Percentiles rank a stretch among this genome's conserved stretches.
Evolutionary conservation across 495 filamentous ascomycete species (phyloP).

Genomic region (Xanthoparmelia taractica): DNA sequence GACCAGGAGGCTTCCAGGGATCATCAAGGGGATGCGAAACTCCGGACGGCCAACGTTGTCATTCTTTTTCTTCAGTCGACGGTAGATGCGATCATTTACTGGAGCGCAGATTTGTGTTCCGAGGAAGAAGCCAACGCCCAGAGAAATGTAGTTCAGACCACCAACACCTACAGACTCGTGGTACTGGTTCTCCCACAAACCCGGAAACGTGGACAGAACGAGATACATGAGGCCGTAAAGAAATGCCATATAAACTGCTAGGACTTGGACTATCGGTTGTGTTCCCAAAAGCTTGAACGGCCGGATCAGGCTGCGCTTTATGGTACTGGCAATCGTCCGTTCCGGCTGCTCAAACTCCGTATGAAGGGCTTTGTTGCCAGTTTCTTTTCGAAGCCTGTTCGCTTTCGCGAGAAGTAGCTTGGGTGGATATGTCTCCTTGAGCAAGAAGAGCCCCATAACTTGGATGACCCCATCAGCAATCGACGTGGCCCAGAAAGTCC

Average conservation of each 20-base stretch:
- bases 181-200: slow-evolving; percentile 55
- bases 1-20: slow-evolving; percentile 48
- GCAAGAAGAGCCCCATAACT: slow-evolving; percentile 54
- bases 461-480: slow-evolving; percentile 59
- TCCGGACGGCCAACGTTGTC: slow-evolving; percentile 53
- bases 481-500: slow-evolving; percentile 58
- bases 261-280: slow-evolving; percentile 51
- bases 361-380: slow-evolving; percentile 51
- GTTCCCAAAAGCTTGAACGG: slow-evolving; percentile 53
- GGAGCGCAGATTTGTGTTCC: slow-evolving; percentile 57
- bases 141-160: slow-evolving; percentile 63
- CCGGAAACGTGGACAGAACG: slow-evolving; percentile 59
- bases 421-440: slow-evolving; percentile 65
- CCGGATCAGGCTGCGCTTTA: slow-evolving; percentile 43
- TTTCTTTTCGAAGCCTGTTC: slow-evolving; percentile 51
- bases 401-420: slow-evolving; percentile 52
- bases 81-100: slow-evolving; percentile 60
- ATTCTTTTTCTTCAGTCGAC: slow-evolving; percentile 50
- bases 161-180: slow-evolving; percentile 52
- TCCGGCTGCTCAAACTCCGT: slow-evolving; percentile 55
- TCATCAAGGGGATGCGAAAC: slow-evolving; percentile 59
- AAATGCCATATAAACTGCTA: slow-evolving; percentile 59
- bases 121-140: slow-evolving; percentile 60
- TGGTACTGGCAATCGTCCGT: slow-evolving; percentile 35
- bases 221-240: slow-evolving; percentile 69